These are phyloP conservation scores for Ogataea haglerorum DNA, from an alignment of 805 yeast species.

Conservation along the genomic window DNA sequence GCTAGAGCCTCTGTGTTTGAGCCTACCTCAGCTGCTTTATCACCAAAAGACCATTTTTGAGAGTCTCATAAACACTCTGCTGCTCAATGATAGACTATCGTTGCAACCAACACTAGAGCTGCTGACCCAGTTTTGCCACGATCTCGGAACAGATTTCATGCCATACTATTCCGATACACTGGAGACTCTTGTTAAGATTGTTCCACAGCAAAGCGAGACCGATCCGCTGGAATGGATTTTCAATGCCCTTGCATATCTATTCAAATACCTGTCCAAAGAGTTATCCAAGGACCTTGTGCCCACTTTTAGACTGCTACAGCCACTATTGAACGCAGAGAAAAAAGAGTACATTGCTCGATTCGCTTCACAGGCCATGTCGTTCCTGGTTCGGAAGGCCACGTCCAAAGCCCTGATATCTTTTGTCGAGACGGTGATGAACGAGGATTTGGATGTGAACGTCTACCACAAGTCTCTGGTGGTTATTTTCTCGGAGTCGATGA, in stretches of 20 bases:
- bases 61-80: conserved; percentile 39
- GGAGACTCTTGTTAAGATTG: conserved; percentile 45
- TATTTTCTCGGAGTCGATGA: conserved; percentile 70
- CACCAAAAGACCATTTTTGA: conserved; percentile 61
- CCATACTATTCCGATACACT: conserved; percentile 55
- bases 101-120: conserved; percentile 79
- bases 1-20: conserved; percentile 53
- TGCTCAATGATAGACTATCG: conserved; percentile 61
- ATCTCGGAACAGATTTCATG: conserved; percentile 87
- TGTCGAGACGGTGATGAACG: conserved; percentile 38
- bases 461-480: conserved; percentile 57
- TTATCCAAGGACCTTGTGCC: conserved; percentile 62
- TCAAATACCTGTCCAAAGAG: conserved; percentile 75
- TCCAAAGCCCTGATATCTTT: conserved; percentile 44
- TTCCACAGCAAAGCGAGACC: conserved; percentile 49
- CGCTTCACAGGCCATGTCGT: conserved; percentile 88
- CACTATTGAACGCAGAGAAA: conserved; percentile 54
- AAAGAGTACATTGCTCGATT: conserved; percentile 72
- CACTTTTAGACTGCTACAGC: conserved; percentile 63
- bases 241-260: conserved; percentile 79
- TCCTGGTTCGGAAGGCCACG: conserved; percentile 67
- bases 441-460: conserved; percentile 36
- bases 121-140: conserved; percentile 83
- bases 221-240: conserved; percentile 78
- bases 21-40: conserved; percentile 77